Base-by-base conservation (phyloP, 139 green algal species). In the Dunaliella primolecta region DNA sequence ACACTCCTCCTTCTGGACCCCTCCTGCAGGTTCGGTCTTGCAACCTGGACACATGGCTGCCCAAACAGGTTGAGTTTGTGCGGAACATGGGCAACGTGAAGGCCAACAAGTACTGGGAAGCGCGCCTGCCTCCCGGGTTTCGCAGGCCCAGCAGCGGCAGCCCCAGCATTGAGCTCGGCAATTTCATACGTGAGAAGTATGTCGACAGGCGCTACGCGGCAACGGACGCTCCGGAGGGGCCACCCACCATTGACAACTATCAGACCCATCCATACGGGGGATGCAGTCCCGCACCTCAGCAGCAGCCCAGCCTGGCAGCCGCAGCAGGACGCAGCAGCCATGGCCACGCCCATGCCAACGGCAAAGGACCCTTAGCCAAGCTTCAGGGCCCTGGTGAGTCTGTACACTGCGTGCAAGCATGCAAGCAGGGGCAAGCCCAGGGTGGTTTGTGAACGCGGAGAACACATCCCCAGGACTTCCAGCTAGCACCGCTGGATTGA, bases 11-110 rank as follows among this genome's bases (percentile, higher is more conserved):
- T n/a, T n/a, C n/a, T n/a, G n/a, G n/a, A n/a, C 29, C 31, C 36
- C 20, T 29, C 25, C 31, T 35, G 32, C 81, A 89, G 81, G 87
- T 93, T 25, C 90, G 94, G 32, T 96, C 92, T 27, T 96, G 92
- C 86, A 97, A 93, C 80, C 83, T 98, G 84, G 96, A 98, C 90
- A 98, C 95, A 25, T 98, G 96, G 96, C 91, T 98, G 32, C 96
- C 96, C 25, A 92, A 95, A 78, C 95, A 98, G 84, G 93, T 98
- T n/a, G 94, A 93, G 20, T 97, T 97, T 87, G 90, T 96, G 36
- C 81, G 89, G n/a, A 81, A 85, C 3, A 96, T 98, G 92, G 96
- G 95, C 36, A 98, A 98, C 84, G 81, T 83, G 1, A 88, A 91
- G n/a, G 93, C 87, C 21, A 96, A 96, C 84, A 34, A 32, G 0